Evolutionary conservation across 495 filamentous ascomycete species (phyloP), one percentile per base, ranked within the genome.

Genomic region (Talaromyces wortmannii): DNA sequence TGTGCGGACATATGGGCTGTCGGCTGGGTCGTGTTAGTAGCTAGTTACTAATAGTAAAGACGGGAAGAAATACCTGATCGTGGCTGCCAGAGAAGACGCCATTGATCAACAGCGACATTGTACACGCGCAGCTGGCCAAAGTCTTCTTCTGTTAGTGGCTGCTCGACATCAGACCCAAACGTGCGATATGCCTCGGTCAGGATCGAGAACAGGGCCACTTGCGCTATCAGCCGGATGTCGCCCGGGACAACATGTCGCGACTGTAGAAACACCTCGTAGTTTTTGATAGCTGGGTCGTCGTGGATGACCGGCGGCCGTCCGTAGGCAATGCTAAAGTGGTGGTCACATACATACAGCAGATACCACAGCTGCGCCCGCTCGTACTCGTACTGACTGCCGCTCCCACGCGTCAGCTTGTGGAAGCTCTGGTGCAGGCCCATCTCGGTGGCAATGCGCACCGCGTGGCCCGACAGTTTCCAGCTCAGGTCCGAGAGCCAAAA

Each of bases 151-250:
- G 67, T 74, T 50, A 83, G 59, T 5, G 71, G 67, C 42, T 78
- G 73, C 36, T 82, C 80, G 0, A 71, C 70, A 50, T 84, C 81
- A 23, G 78, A 74, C 31, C 80, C 79, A 61, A 81, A 83, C 45
- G 67, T 74, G 36, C 81, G 70, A 55, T 82, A 82, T n/a, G 78
- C 76, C 55, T 78, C 70, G 17, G 78, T 82, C 55, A 85, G 61
- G 45, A 83, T 79, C 62, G 74, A 73, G 63, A 85, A 83, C 12
- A 84, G 55, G 3, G 79, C 75, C 15, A 85, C 78, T 54, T 85
- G 82, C 15, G 76, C 77, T 17, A 78, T 59, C 3, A 85, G 68
- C 45, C 81, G 71, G 56, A 76, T 71, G 56, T 85, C 82, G 0
- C 73, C 78, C 12, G 78, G 70, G 2, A 73, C 75, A 6, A 74